Evolutionary conservation across 495 filamentous ascomycete species (phyloP), one percentile per base, ranked within the genome.

Genomic region (Clohesyomyces aquaticus): DNA sequence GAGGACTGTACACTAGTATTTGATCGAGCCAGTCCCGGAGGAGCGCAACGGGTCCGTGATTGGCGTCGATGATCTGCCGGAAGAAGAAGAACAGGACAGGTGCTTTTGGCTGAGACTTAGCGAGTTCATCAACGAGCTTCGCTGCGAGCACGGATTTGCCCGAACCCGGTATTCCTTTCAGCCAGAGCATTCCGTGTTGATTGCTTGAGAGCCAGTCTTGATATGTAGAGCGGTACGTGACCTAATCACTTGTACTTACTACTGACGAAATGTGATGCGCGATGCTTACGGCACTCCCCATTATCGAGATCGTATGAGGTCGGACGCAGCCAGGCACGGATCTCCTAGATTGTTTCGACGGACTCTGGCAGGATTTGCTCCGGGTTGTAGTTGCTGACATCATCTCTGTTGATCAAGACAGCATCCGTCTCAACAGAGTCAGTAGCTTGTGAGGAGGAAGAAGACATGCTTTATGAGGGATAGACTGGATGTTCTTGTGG

Each of bases 11-110:
- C 4, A 64, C 41, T 1, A 83, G 69, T 0, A 81, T n/a, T 61
- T 80, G 77, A 14, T 59, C 66, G 9, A 80, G 57, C 74, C 75
- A 83, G 70, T 82, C 81, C 14, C 77, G 74, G 4, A 79, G 47
- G 29, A 79, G 55, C 0, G 72, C 70, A 4, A 68, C 52, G 0
- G 80, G 79, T n/a, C 69, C 63, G 63, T 78, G 76, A 59, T 84
- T 83, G 4, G 77, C 73, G 22, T 69, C 65, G 56, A 84, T 78
- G 63, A 82, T 83, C 45, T 82, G 77, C 1, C 81, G 77, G 65
- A 82, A 82, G 71, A 85, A 85, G 71, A 85, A 83, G 63, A 69
- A 82, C 0, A 83, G 68, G 1, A 82, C 77, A 0, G 78, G 79
- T 6, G 54, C 58, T 32, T 63, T 48, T 32, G 69, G 32, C 68